Conservation (phyloP, 2,329 filamentous ascomycete genomes). For the Verticillium zaregamsianum region DNA sequence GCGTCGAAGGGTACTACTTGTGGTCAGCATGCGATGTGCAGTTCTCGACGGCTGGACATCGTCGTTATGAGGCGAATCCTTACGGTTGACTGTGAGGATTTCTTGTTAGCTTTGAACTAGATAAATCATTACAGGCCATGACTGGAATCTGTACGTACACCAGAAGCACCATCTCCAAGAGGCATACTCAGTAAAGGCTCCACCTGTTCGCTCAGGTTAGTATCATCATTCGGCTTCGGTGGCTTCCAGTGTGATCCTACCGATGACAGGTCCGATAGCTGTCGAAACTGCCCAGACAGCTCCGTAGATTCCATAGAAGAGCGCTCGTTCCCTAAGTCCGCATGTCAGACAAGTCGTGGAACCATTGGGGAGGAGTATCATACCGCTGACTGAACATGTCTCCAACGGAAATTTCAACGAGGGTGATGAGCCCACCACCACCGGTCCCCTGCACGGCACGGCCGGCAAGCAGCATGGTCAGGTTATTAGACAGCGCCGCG, state of each 20-base stretch:
- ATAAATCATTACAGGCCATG: no score
- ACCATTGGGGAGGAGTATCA: neutral
- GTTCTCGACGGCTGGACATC: no score
- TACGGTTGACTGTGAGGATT: slow-evolving; percentile 36
- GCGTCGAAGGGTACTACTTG: neutral
- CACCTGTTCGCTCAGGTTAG: slow-evolving; percentile 16
- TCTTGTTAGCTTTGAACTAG: neutral
- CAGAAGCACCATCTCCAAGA: slow-evolving; percentile 50
- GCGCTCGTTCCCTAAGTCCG: slow-evolving; percentile 17
- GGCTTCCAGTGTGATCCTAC: slow-evolving; percentile 16
- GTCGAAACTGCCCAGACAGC: slow-evolving; percentile 52
- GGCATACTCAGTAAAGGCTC: slow-evolving; percentile 51
- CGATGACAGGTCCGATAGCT: slow-evolving; percentile 51
- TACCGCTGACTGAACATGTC: slow-evolving; percentile 29
- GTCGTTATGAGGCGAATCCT: neutral
- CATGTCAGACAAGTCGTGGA: neutral
- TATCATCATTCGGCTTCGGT: neutral
- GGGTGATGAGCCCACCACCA: slow-evolving; percentile 28
- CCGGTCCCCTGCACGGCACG: slow-evolving; percentile 29
- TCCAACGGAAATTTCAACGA: slow-evolving; percentile 30
- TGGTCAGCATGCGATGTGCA: no score
- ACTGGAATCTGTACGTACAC: slow-evolving; percentile 15
- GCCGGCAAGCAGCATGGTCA: slow-evolving; percentile 23
- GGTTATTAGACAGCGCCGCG: slow-evolving; percentile 26
- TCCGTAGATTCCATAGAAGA: slow-evolving; percentile 52